phyloP scores from a whole-genome alignment of 352 stramenopile species.

The Globisporangium paddicum region DNA sequence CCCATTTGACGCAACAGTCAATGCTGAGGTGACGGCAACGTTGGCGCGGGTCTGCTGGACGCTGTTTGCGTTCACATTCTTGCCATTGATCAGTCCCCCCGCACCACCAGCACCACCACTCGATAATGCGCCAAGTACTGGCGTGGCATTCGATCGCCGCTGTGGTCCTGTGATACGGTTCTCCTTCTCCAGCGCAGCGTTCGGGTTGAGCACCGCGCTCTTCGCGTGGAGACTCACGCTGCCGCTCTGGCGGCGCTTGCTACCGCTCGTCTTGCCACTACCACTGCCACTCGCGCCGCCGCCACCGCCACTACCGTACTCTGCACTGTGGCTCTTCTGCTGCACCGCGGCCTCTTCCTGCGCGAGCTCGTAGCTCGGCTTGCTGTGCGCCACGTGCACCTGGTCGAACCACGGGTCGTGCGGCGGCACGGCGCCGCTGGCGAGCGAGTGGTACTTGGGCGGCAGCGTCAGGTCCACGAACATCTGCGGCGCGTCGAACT shows the following conservation, averaged over 20 bases:
- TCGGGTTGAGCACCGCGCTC: conserved; percentile 4
- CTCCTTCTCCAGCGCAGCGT: conserved; percentile 25
- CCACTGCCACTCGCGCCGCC: neutral
- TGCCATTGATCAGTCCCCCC: neutral
- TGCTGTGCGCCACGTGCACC: conserved; percentile 48
- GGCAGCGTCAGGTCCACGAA: conserved; percentile 48
- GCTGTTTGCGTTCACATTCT: neutral
- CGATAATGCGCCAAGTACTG: neutral
- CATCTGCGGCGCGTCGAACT: conserved; percentile 64
- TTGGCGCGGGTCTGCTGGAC: neutral
- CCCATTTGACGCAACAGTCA: neutral
- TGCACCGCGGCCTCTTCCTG: conserved; percentile 20
- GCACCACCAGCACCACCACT: neutral
- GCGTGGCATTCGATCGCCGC: conserved; percentile 4
- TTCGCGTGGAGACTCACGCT: neutral
- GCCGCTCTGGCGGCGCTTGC: neutral
- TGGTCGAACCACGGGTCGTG: conserved; percentile 69
- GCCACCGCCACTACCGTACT: neutral
- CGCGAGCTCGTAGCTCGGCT: conserved; percentile 48
- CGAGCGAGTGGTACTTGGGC: conserved; percentile 3
- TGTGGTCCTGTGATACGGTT: conserved; percentile 16
- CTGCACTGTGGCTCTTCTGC: conserved; percentile 8
- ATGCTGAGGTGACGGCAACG: neutral
- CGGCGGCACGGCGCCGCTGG: conserved; percentile 6
- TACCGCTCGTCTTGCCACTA: neutral